Evolutionary conservation across 805 yeast species (phyloP).

Genomic region (Yarrowia porcina): DNA sequence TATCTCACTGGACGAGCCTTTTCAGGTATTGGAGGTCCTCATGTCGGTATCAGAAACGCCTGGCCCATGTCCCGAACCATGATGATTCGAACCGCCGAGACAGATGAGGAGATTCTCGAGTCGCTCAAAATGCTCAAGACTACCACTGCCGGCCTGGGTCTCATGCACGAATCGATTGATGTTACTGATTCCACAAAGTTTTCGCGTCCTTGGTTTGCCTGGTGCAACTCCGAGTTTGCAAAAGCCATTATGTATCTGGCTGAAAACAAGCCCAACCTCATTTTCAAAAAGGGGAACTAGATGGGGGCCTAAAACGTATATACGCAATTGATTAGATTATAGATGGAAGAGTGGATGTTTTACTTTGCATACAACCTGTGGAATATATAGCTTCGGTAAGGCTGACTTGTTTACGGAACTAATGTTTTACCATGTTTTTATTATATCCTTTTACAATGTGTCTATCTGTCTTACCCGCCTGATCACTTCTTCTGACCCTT

Average conservation of each 20-base stretch:
- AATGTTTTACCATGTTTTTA: no score
- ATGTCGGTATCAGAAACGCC: constrained; percentile 72
- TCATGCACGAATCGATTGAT: constrained; percentile 78
- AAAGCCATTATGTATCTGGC: constrained; percentile 79
- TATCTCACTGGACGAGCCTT: constrained; percentile 60
- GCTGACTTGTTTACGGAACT: no score
- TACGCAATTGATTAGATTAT: not conserved
- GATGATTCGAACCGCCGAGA: constrained; percentile 68
- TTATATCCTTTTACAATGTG: no score
- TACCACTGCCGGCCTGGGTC: constrained; percentile 70
- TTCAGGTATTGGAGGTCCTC: constrained; percentile 88
- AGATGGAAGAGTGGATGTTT: no score
- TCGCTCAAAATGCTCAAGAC: constrained; percentile 51
- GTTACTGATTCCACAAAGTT: constrained; percentile 48
- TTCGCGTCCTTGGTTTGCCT: constrained; percentile 88
- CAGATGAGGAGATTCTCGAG: constrained; percentile 62
- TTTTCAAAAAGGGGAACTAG: constrained; percentile 47
- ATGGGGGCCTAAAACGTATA: no score
- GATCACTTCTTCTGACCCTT: not conserved
- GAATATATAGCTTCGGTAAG: no score
- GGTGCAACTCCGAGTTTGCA: constrained; percentile 92
- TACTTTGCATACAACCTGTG: no score
- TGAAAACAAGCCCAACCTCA: constrained; percentile 64
- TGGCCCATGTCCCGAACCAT: constrained; percentile 90
- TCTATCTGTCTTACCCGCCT: not conserved